A percentile compares a stretch with the other conserved stretches of the same genome.
Conservation (phyloP, 1,139 yeast genomes). For the Hansenula anomala region DNA sequence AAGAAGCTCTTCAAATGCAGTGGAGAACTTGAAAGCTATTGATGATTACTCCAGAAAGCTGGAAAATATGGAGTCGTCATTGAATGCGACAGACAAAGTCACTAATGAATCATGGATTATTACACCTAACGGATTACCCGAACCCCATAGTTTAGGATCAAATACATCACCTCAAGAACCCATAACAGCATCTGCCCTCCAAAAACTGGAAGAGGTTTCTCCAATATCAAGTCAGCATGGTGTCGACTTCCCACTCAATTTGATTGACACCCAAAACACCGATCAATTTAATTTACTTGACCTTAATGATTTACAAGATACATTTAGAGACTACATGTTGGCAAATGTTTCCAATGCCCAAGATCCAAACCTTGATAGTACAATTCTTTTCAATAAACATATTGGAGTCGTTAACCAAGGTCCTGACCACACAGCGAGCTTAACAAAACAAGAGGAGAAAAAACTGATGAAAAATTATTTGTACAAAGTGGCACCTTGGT, state of each 20-base stretch:
- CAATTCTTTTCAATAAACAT: background rate
- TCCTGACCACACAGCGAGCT: slow-evolving; percentile 5
- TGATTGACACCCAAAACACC: slow-evolving; percentile 1
- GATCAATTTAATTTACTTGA: slow-evolving; percentile 12
- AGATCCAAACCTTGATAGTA: background rate
- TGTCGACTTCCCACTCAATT: slow-evolving; percentile 1
- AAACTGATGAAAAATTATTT: slow-evolving; percentile 25
- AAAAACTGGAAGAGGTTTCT: background rate
- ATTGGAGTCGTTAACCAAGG: background rate
- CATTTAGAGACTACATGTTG: slow-evolving; percentile 31
- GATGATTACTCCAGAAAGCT: slow-evolving; percentile 20
- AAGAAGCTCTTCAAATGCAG: background rate
- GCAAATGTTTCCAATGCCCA: slow-evolving; percentile 23
- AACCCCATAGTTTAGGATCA: background rate
- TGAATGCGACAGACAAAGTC: too few species aligned
- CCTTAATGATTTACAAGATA: slow-evolving; percentile 23
- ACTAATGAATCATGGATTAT: background rate
- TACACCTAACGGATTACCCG: background rate
- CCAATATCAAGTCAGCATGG: background rate
- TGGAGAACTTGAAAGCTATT: slow-evolving; percentile 8
- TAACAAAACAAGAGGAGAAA: slow-evolving; percentile 22
- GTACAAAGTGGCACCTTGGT: slow-evolving; percentile 32
- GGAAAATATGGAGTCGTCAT: slow-evolving; percentile 11
- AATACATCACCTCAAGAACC: background rate
- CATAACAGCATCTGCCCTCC: background rate